Base-by-base conservation (phyloP, 2,329 filamentous ascomycete species). In the Leptoxyphium fumago region DNA sequence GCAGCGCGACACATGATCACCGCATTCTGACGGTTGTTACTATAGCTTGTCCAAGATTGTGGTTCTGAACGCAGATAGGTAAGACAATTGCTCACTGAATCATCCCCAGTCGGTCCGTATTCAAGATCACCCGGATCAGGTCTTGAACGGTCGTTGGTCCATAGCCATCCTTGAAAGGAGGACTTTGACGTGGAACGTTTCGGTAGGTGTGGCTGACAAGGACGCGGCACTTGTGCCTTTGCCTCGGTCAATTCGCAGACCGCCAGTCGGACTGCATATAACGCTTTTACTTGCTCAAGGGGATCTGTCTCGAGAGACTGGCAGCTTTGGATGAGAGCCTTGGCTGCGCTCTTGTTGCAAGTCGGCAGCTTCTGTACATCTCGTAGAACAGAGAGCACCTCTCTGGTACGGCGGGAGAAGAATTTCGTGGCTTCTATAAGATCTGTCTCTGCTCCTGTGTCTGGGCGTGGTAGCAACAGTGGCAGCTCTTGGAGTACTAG, bases 41-140 rank as follows among this genome's bases (percentile, higher is more conserved):
- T 75, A 61, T 77, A 82, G 18, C 75, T 80, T 1, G 70, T 78
- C 77, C 77, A 82, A 56, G 68, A 73, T 39, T 77, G 75, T 1
- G 71, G 67, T 39, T 44, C 42, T 7, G 42, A 34, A 36, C 72
- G 70, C 1, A 82, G 58, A 4, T 68, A 68, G 39, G 62, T 65
- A 4, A 78, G 60, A 50, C 78, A 83, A 9, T 61, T 52, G 39
- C 66, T 63, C 18, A 78, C 56, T 39, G 67, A 52, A 11, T 51
- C 42, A 5, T 56, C 53, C 21, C 55, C 64, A 29, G 57, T 43
- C 30, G 46, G 44, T 2, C 57, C 53, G 47, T 56, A 55, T 9
- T 46, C 39, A 17, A 44, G 46, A 32, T 47, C 52, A 15, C 50
- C 32, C 11, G 43, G 42, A 29, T 29, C 42, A 21, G 49, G 45